Percentiles rank a stretch among this genome's conserved stretches.
Evolutionary conservation across 331 rosid genomes (phyloP).

Genomic region (Malus hybrid): DNA sequence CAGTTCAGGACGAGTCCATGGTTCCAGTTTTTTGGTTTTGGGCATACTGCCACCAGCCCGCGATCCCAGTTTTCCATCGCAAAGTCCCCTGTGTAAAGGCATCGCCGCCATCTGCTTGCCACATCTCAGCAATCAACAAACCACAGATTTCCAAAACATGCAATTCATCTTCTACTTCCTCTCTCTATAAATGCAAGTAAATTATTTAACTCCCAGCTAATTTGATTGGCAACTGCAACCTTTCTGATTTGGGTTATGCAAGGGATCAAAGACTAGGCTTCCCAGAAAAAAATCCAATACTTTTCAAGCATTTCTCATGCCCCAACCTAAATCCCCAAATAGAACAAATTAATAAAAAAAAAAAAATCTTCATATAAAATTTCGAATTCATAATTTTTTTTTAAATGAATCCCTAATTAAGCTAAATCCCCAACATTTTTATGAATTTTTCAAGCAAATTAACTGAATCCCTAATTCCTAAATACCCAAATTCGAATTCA

Average conservation of each 20-base stretch:
- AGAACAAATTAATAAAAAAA: too few relatives aligned
- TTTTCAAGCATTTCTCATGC: too few relatives aligned
- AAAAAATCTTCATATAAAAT: too few relatives aligned
- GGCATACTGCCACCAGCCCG: not conserved
- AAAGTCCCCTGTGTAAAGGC: not conserved
- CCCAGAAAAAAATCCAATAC: not conserved
- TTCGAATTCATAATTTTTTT: too few relatives aligned
- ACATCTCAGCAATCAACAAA: not conserved
- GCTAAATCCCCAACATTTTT: too few relatives aligned
- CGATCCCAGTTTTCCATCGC: not conserved
- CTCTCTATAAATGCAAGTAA: not conserved
- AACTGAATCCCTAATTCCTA: too few relatives aligned
- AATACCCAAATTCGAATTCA: too few relatives aligned
- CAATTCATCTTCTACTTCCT: not conserved
- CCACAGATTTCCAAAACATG: not conserved
- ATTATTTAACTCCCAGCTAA: not conserved
- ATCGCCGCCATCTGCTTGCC: constrained; percentile 24
- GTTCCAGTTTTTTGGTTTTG: too few relatives aligned
- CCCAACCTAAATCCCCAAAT: too few relatives aligned
- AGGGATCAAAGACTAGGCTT: constrained; percentile 47
- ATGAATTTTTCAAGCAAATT: too few relatives aligned
- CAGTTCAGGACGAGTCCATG: too few relatives aligned
- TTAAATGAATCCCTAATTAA: too few relatives aligned
- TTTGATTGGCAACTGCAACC: not conserved
- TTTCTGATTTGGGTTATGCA: constrained; percentile 26